Conservation (phyloP, 371 early-diverging fungal genomes). For the Lichtheimia ramosa region DNA sequence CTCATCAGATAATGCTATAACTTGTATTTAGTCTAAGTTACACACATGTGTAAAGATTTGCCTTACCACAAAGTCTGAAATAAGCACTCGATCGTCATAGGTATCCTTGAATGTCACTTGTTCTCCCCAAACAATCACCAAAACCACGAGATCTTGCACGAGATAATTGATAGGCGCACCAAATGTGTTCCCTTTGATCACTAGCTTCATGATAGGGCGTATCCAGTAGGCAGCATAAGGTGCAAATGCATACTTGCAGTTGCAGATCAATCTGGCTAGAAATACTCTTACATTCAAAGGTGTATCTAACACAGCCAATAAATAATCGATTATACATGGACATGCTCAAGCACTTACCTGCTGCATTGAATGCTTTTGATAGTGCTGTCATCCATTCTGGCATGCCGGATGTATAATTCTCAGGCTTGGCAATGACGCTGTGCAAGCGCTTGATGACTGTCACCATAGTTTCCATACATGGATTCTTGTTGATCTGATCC, state of each 20-base stretch:
- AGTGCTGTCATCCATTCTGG: conserved; percentile 68
- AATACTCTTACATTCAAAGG: conserved; percentile 54
- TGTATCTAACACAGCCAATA: conserved; percentile 26
- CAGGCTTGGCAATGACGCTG: conserved; percentile 32
- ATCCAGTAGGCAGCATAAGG: conserved; percentile 62
- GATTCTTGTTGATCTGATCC: conserved; percentile 59
- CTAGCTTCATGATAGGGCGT: conserved; percentile 55
- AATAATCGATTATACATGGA: background rate
- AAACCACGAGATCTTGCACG: conserved; percentile 63
- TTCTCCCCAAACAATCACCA: conserved; percentile 61
- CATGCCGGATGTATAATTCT: conserved; percentile 32
- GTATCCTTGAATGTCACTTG: conserved; percentile 21
- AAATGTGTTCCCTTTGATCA: conserved; percentile 47
- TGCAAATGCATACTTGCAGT: conserved; percentile 60
- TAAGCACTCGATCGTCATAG: conserved; percentile 37
- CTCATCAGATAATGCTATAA: conserved; percentile 41
- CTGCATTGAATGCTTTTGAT: conserved; percentile 27
- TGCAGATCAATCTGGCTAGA: conserved; percentile 62
- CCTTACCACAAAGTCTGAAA: conserved; percentile 43
- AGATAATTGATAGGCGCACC: conserved; percentile 72
- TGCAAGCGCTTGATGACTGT: conserved; percentile 55
- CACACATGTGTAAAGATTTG: too few relatives aligned
- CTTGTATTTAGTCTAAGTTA: too few relatives aligned
- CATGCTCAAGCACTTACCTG: conserved; percentile 18
- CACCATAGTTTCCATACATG: conserved; percentile 59